Evolutionary conservation across 495 filamentous ascomycete species (phyloP).

Genomic region (Aspergillus affinis): DNA sequence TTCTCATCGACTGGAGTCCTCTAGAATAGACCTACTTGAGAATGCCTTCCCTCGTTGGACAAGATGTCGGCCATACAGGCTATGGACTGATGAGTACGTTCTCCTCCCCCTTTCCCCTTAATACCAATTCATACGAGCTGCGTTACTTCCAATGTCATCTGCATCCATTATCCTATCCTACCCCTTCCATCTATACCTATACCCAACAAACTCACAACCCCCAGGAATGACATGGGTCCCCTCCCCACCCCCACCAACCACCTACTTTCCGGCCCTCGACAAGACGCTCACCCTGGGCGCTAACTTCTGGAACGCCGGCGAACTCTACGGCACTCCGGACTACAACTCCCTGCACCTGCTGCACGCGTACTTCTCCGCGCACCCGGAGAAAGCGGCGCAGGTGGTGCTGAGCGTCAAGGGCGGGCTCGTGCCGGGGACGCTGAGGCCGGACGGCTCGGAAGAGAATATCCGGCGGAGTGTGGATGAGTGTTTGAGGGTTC

Average conservation of each 20-base stretch:
- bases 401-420: conserved; percentile 63
- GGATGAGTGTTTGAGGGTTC: conserved; percentile 55
- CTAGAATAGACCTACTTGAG: background rate
- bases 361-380: conserved; percentile 57
- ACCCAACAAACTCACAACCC: background rate
- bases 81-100: conserved; percentile 48
- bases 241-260: conserved; percentile 53
- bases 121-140: no score
- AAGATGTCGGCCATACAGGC: conserved; percentile 45
- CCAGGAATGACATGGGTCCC: conserved; percentile 75
- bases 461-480: conserved; percentile 63
- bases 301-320: conserved; percentile 80
- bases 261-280: conserved; percentile 67
- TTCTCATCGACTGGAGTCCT: background rate
- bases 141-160: background rate
- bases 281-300: conserved; percentile 63
- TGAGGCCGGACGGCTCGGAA: conserved; percentile 56
- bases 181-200: background rate
- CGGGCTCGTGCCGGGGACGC: conserved; percentile 34
- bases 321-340: conserved; percentile 73
- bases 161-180: background rate
- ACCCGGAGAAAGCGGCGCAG: conserved; percentile 60
- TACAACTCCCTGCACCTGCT: conserved; percentile 63
- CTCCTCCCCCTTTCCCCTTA: background rate
- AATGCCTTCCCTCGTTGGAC: conserved; percentile 45